phyloP scores from a whole-genome alignment of 805 yeast genomes.

The Candida palmyrensis region DNA sequence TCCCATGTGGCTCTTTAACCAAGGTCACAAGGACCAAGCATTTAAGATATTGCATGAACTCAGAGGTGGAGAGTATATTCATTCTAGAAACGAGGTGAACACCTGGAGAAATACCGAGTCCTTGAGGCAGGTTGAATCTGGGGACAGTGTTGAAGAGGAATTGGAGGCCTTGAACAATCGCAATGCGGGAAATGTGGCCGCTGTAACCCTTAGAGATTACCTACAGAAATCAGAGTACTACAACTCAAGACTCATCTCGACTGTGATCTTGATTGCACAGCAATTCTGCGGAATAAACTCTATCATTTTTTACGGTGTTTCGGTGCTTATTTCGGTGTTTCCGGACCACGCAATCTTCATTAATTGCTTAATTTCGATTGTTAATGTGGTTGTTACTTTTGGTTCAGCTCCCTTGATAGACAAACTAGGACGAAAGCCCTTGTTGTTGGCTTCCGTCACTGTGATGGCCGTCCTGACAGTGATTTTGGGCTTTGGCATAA shows the following conservation, averaged over 20 bases:
- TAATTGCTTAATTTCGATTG: constrained; percentile 70
- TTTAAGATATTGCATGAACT: constrained; percentile 28
- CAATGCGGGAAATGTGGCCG: constrained; percentile 1
- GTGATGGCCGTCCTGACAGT: constrained; percentile 66
- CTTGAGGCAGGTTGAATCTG: constrained; percentile 4
- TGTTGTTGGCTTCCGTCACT: constrained; percentile 59
- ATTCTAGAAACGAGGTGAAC: constrained; percentile 31
- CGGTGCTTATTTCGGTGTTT: constrained; percentile 64
- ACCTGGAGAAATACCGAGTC: constrained; percentile 22
- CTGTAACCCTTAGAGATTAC: constrained; percentile 37
- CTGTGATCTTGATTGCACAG: constrained; percentile 74
- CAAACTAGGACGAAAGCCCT: constrained; percentile 63
- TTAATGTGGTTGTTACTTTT: constrained; percentile 72
- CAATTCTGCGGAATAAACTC: constrained; percentile 93
- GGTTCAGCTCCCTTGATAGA: constrained; percentile 75
- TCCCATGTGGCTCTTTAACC: constrained; percentile 72
- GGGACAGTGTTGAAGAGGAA: constrained; percentile 10
- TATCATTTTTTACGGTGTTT: constrained; percentile 89
- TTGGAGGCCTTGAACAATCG: constrained; percentile 9
- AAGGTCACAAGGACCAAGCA: constrained; percentile 42
- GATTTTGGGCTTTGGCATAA: constrained; percentile 63
- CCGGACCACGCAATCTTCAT: constrained; percentile 69
- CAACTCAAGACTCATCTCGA: constrained; percentile 59
- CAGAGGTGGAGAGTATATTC: constrained; percentile 35
- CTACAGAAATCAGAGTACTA: constrained; percentile 45